phyloP scores from a whole-genome alignment of 2,329 filamentous ascomycete genomes.

The Seiridium cupressi region DNA sequence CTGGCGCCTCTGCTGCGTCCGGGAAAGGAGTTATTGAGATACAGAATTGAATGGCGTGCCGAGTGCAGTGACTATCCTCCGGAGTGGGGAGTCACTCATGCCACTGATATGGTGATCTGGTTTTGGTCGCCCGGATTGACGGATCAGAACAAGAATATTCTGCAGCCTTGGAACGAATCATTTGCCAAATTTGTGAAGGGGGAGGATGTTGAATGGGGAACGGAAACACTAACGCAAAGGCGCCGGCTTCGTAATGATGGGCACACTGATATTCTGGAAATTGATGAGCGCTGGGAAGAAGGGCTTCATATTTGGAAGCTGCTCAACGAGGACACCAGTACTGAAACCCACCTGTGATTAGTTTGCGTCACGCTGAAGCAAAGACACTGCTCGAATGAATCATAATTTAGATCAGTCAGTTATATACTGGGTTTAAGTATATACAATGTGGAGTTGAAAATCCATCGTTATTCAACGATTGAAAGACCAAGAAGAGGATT shows the following conservation, averaged over 20 bases:
- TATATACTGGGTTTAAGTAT: not conserved
- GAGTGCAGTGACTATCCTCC: slow-evolving; percentile 6
- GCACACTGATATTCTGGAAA: slow-evolving; percentile 6
- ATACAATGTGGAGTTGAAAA: not conserved
- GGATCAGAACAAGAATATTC: slow-evolving; percentile 3
- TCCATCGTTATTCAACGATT: not conserved
- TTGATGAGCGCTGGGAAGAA: slow-evolving; percentile 11
- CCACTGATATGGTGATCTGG: slow-evolving; percentile 12
- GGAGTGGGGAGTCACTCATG: slow-evolving; percentile 11
- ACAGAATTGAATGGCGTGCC: slow-evolving; percentile 12
- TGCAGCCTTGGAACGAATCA: slow-evolving; percentile 10
- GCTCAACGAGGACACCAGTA: not conserved
- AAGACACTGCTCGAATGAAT: too few relatives aligned
- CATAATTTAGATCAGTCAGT: too few relatives aligned
- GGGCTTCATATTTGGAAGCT: slow-evolving; percentile 10
- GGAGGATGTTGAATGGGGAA: slow-evolving; percentile 7
- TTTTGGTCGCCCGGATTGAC: slow-evolving; percentile 12
- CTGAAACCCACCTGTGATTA: too few relatives aligned
- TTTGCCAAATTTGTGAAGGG: slow-evolving; percentile 8
- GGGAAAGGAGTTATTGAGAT: slow-evolving; percentile 10
- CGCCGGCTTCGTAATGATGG: slow-evolving; percentile 6
- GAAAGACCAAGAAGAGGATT: too few relatives aligned
- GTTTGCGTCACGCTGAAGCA: too few relatives aligned
- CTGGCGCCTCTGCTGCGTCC: slow-evolving; percentile 6
- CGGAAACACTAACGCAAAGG: not conserved